Conservation (phyloP, 2,329 filamentous ascomycete genomes). For the Curvularia lunata region DNA sequence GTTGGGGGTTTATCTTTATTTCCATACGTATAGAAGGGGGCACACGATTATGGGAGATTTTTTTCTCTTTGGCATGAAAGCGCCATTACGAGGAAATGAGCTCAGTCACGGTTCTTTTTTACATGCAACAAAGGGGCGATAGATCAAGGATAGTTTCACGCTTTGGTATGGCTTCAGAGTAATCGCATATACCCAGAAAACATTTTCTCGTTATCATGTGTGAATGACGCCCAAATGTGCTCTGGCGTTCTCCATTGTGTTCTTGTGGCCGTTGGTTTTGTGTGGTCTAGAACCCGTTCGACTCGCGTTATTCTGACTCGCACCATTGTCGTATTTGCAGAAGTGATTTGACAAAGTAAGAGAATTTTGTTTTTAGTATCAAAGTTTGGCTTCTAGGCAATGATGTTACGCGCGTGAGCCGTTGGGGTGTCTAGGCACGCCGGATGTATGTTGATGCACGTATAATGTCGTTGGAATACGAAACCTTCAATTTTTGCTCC, state of each 20-base stretch:
- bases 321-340: neutral
- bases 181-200: neutral
- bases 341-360: neutral
- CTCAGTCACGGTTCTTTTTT: neutral
- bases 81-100: neutral
- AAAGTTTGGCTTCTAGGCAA: neutral
- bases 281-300: neutral
- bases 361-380: neutral
- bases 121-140: neutral
- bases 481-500: neutral
- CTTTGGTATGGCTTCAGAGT: neutral
- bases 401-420: neutral
- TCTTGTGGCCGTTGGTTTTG: neutral
- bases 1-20: conserved; percentile 10
- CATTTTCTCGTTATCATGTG: neutral
- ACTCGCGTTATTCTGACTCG: neutral
- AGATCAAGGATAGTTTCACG: neutral
- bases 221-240: neutral
- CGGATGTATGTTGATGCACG: neutral
- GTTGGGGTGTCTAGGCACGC: neutral
- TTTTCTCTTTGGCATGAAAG: neutral
- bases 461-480: neutral
- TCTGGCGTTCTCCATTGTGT: neutral
- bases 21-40: neutral
- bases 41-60: neutral